phyloP scores from a whole-genome alignment of 345 rosid species.

The Gossypium raimondii region DNA sequence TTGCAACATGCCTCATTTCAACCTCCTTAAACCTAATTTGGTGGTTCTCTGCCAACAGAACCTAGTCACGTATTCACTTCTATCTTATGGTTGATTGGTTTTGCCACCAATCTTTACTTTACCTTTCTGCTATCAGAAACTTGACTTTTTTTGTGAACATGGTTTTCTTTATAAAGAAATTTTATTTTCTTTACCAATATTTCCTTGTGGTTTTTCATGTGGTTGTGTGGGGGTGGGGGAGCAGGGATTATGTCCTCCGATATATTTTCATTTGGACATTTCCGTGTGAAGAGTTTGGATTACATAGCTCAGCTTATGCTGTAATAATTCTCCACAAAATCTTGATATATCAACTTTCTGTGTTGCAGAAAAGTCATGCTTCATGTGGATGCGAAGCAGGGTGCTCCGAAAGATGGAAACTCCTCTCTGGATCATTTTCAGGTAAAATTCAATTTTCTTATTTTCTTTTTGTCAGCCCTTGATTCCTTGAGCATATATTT shows the following conservation, averaged over 20 bases:
- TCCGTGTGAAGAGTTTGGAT: neutral
- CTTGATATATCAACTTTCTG: constrained; percentile 21
- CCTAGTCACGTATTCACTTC: neutral
- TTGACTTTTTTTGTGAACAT: too few relatives aligned
- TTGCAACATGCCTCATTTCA: neutral
- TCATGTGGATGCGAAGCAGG: constrained; percentile 91
- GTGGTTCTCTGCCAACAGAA: neutral
- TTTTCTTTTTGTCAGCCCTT: neutral
- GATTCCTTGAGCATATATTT: constrained; percentile 4
- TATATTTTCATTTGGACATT: neutral
- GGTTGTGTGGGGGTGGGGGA: neutral
- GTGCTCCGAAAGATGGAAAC: constrained; percentile 84
- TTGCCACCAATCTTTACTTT: neutral
- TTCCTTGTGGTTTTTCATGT: neutral
- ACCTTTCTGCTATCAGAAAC: too few relatives aligned
- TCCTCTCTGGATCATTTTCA: constrained; percentile 88
- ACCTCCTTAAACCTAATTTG: neutral
- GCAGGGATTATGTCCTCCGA: neutral
- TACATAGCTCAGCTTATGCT: neutral
- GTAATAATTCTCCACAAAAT: constrained; percentile 5
- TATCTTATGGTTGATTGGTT: neutral
- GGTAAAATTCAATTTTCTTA: constrained; percentile 33
- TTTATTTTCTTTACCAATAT: neutral
- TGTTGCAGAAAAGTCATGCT: constrained; percentile 82
- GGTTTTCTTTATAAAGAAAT: neutral